Evolutionary conservation across 2,329 filamentous ascomycete genomes (phyloP).

Genomic region (Arthrobotrys musiformis): DNA sequence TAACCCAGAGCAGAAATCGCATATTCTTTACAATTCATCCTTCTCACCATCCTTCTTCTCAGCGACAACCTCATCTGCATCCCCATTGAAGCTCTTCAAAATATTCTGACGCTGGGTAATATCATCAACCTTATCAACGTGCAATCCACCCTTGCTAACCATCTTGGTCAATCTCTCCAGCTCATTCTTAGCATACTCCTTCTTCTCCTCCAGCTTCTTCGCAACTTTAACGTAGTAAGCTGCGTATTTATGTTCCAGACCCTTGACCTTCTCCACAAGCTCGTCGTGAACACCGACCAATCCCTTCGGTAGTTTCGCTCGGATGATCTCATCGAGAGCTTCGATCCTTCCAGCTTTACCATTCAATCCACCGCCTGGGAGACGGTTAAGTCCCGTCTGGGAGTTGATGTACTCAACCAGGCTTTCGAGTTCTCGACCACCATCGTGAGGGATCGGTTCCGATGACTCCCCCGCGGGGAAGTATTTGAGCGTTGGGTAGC

Average conservation of each 20-base stretch:
- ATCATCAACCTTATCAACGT: conserved; percentile 52
- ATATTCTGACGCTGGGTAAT: conserved; percentile 45
- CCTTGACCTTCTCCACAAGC: conserved; percentile 76
- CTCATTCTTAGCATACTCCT: conserved; percentile 85
- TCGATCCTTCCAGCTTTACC: conserved; percentile 82
- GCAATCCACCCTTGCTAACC: conserved; percentile 31
- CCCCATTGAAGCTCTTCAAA: conserved; percentile 41
- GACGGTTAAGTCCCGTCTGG: conserved; percentile 87
- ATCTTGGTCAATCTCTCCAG: conserved; percentile 67
- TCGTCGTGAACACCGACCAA: conserved; percentile 73
- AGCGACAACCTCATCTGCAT: background rate
- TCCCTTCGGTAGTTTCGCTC: conserved; percentile 73
- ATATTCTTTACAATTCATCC: conserved; percentile 52
- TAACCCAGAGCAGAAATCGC: background rate
- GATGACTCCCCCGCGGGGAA: conserved; percentile 82
- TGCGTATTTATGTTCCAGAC: conserved; percentile 81
- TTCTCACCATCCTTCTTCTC: conserved; percentile 16
- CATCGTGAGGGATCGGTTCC: conserved; percentile 73
- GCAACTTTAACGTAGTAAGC: conserved; percentile 92
- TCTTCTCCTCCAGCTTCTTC: conserved; percentile 69
- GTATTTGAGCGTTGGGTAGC: conserved; percentile 98
- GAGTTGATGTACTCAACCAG: conserved; percentile 86
- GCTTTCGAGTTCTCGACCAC: conserved; percentile 79
- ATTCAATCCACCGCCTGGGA: conserved; percentile 81
- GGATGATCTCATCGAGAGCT: conserved; percentile 78